A percentile compares a stretch with the other conserved stretches of the same genome.
Evolutionary conservation across 2,329 filamentous ascomycete genomes (phyloP).

Genomic region (Fusarium poae): DNA sequence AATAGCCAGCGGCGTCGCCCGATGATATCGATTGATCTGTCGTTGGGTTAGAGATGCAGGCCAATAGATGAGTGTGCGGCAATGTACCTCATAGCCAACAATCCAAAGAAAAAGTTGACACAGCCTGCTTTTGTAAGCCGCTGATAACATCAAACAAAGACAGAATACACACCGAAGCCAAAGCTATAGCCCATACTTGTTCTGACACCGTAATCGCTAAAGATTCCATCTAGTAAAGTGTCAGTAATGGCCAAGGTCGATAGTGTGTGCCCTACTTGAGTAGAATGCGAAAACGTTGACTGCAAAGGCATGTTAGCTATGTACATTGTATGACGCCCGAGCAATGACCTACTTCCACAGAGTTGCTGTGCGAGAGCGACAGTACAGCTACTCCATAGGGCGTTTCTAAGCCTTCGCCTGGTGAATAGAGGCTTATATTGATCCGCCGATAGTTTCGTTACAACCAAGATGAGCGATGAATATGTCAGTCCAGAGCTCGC

Average conservation of each 20-base stretch:
- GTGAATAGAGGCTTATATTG: slow-evolving; percentile 39
- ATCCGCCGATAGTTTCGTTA: slow-evolving; percentile 25
- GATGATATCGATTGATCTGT: slow-evolving; percentile 52
- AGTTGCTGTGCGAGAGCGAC: slow-evolving; percentile 49
- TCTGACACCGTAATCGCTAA: slow-evolving; percentile 33
- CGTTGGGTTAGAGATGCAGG: not conserved
- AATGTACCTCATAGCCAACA: slow-evolving; percentile 52
- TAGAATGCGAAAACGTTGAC: slow-evolving; percentile 59
- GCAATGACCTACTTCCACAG: slow-evolving; percentile 40
- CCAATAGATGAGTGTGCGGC: accelerated
- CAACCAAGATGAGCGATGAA: slow-evolving; percentile 20
- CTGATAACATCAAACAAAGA: not conserved
- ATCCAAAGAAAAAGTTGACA: slow-evolving; percentile 56
- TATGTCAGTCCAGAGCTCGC: slow-evolving; percentile 29
- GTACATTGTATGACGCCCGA: accelerated
- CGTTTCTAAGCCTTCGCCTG: slow-evolving; percentile 31
- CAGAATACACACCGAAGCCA: slow-evolving; percentile 49
- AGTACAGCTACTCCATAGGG: slow-evolving; percentile 46
- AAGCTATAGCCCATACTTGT: slow-evolving; percentile 41
- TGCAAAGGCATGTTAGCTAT: not conserved
- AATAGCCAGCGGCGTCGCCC: slow-evolving; percentile 60
- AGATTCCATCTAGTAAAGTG: slow-evolving; percentile 19
- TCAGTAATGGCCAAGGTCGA: not conserved
- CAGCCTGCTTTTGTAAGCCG: slow-evolving; percentile 42
- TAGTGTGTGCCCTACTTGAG: slow-evolving; percentile 50